These are phyloP conservation scores for Austroboletus festivus DNA, from an alignment of 768 basidiomycete species.

Conservation along the genomic window DNA sequence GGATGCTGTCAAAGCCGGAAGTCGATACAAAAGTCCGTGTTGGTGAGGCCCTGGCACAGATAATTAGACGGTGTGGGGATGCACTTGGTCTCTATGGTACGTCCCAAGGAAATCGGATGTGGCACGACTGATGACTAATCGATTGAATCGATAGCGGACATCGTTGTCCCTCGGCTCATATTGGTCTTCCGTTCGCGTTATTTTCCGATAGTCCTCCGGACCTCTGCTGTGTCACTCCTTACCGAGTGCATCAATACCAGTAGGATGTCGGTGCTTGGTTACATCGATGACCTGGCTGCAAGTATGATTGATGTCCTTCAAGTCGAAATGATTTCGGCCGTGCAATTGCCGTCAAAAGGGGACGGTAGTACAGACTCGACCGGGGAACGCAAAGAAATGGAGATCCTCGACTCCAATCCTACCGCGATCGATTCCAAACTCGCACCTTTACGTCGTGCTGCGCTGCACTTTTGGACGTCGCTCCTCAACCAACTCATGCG, in stretches of 20 bases:
- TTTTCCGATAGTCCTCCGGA: conserved; percentile 71
- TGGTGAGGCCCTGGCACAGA: conserved; percentile 81
- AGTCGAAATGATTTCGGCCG: conserved; percentile 45
- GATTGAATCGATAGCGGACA: conserved; percentile 47
- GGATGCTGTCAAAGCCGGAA: conserved; percentile 51
- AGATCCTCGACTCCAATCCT: conserved; percentile 52
- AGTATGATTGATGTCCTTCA: conserved; percentile 79
- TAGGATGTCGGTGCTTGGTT: conserved; percentile 58
- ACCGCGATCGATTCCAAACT: conserved; percentile 58
- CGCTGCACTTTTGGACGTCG: conserved; percentile 75
- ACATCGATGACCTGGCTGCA: conserved; percentile 56
- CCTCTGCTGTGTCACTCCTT: conserved; percentile 67
- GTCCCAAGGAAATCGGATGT: conserved; percentile 11
- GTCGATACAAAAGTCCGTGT: conserved; percentile 72
- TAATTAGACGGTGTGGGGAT: conserved; percentile 70
- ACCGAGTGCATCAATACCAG: conserved; percentile 69
- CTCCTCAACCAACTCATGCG: conserved; percentile 59
- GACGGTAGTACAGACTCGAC: conserved; percentile 5
- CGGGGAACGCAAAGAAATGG: conserved; percentile 9
- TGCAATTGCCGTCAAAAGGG: conserved; percentile 12
- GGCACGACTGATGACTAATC: not conserved
- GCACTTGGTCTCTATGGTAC: conserved; percentile 67
- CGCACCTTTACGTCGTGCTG: conserved; percentile 80
- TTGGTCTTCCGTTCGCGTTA: conserved; percentile 53
- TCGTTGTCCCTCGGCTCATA: conserved; percentile 72